phyloP scores from a whole-genome alignment of 352 stramenopile genomes.

The Globisporangium emineosum region DNA sequence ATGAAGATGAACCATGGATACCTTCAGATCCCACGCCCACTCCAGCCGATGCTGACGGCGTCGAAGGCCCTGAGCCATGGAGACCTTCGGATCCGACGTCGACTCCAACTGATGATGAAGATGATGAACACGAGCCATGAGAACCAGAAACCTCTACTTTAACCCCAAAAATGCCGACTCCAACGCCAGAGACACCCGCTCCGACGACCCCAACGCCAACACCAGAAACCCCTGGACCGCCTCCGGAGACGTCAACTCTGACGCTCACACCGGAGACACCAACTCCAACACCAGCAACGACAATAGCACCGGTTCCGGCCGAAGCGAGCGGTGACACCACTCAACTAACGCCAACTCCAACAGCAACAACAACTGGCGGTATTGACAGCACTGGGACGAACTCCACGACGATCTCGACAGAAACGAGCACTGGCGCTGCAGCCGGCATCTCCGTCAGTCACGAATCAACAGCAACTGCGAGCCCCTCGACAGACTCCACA shows the following conservation, averaged over 20 bases:
- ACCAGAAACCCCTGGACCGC: too few species aligned
- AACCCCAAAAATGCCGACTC: too few species aligned
- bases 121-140: neutral
- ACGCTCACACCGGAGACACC: neutral
- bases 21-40: too few species aligned
- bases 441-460: neutral
- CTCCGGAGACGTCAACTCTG: too few species aligned
- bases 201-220: too few species aligned
- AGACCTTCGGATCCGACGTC: neutral
- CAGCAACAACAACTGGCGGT: neutral
- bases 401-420: neutral
- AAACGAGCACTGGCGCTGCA: neutral
- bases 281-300: neutral
- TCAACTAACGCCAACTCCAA: neutral
- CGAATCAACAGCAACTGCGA: neutral
- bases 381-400: neutral
- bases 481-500: neutral
- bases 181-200: too few species aligned
- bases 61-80: neutral
- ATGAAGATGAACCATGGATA: too few species aligned
- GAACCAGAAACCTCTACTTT: neutral
- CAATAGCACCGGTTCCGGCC: neutral
- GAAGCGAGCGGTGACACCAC: neutral
- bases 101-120: neutral
- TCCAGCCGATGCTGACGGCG: too few species aligned